These are phyloP conservation scores for Mucor mucedo DNA, from an alignment of 371 early-diverging fungal genomes.

Conservation along the genomic window DNA sequence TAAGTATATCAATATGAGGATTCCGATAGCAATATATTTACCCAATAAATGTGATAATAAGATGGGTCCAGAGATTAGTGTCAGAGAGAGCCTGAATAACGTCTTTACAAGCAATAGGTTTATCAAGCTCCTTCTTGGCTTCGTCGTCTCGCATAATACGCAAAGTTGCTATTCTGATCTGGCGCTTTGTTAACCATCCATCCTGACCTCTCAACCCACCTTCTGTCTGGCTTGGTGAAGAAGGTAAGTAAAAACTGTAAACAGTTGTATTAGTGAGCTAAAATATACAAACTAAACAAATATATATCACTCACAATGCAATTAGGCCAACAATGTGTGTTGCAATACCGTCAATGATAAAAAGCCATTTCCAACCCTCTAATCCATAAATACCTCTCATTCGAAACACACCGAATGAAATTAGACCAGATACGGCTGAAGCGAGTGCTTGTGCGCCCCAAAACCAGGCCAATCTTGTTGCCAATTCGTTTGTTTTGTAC, in stretches of 20 bases:
- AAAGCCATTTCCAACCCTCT: constrained; percentile 66
- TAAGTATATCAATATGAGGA: constrained; percentile 20
- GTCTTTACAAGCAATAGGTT: constrained; percentile 30
- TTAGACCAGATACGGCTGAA: constrained; percentile 62
- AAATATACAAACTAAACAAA: too few species aligned
- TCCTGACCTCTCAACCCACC: constrained; percentile 41
- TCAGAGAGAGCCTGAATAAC: constrained; percentile 37
- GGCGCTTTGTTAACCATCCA: constrained; percentile 46
- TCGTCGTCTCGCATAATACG: constrained; percentile 59
- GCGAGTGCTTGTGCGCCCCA: constrained; percentile 66
- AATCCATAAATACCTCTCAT: constrained; percentile 58
- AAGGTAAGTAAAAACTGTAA: constrained; percentile 51
- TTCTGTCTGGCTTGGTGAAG: constrained; percentile 42
- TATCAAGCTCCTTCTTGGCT: constrained; percentile 47
- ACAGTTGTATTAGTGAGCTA: too few species aligned
- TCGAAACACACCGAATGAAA: constrained; percentile 65
- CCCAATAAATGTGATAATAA: constrained; percentile 47
- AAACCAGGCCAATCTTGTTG: constrained; percentile 52
- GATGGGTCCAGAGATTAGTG: constrained; percentile 52
- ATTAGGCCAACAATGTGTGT: constrained; percentile 53
- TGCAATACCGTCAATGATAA: constrained; percentile 57
- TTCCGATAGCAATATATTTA: not conserved
- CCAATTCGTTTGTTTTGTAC: constrained; percentile 66
- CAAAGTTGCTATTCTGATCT: constrained; percentile 54
- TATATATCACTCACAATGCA: constrained; percentile 37